Conservation (phyloP, 2,329 filamentous ascomycete species). For the Paraconiothyrium sp. region DNA sequence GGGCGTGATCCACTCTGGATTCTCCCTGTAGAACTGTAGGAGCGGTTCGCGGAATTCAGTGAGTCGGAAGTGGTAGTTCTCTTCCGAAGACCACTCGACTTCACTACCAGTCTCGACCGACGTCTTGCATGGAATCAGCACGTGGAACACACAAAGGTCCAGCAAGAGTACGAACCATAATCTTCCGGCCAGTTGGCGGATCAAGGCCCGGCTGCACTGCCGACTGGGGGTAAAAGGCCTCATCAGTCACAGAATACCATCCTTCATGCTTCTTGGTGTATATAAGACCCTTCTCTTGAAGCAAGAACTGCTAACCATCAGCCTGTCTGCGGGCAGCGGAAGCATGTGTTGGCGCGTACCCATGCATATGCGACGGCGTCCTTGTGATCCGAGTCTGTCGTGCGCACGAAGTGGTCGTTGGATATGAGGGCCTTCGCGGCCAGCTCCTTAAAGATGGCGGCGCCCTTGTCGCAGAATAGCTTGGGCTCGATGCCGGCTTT, state of each 20-base stretch:
- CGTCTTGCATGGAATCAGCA: slow-evolving; percentile 53
- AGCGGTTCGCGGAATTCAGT: slow-evolving; percentile 82
- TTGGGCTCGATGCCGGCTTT: slow-evolving; percentile 77
- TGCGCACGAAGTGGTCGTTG: slow-evolving; percentile 90
- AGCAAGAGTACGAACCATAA: slow-evolving; percentile 65
- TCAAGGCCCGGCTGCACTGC: slow-evolving; percentile 78
- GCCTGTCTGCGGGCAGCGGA: slow-evolving; percentile 19
- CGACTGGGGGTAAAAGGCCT: slow-evolving; percentile 89
- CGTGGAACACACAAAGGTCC: too few relatives aligned
- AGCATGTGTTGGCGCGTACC: slow-evolving; percentile 55
- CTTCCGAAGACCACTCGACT: slow-evolving; percentile 93
- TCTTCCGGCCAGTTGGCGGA: slow-evolving; percentile 81
- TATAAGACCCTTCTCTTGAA: slow-evolving; percentile 79
- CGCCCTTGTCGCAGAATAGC: slow-evolving; percentile 87
- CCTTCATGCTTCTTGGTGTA: slow-evolving; percentile 89
- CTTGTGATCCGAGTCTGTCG: slow-evolving; percentile 83
- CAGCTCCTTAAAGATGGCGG: slow-evolving; percentile 79
- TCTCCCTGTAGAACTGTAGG: slow-evolving; percentile 79
- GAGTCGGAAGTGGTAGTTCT: slow-evolving; percentile 93
- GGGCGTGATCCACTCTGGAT: slow-evolving; percentile 82
- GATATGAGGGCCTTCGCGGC: slow-evolving; percentile 74
- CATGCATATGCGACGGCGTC: slow-evolving; percentile 91
- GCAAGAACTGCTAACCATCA: slow-evolving; percentile 62
- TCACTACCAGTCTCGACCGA: slow-evolving; percentile 88
- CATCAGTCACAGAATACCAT: slow-evolving; percentile 97